Evolutionary conservation across 805 yeast genomes (phyloP), one percentile per base, ranked within the genome.

Genomic region (Pichia nanzhaoensis): DNA sequence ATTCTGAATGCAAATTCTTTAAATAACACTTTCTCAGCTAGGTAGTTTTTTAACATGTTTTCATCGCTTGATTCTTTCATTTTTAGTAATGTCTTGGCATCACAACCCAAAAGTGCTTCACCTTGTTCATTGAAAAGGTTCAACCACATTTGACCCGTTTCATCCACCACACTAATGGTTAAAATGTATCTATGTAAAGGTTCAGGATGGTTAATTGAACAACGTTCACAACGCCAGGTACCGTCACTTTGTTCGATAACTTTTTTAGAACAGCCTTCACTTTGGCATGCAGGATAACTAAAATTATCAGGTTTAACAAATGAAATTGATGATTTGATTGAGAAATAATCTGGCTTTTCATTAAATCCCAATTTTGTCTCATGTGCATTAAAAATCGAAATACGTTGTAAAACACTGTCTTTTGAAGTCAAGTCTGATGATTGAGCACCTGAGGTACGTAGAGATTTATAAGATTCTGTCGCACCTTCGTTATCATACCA

Each of bases 221-320:
- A 90, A 62, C 83, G 84, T 61, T 90, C 98, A 70, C 99, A 93
- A 63, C 95, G 78, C 95, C 95, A 90, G 16, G 81, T 70, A 13
- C 84, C 87, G 57, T 78, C 82, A 28, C 77, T 71, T 45, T 75
- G 81, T 57, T 86, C 86, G 37, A 84, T 68, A 27, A 89, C 87
- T 66, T 93, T 93, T 59, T 89, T 81, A 61, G 82, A 82, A 70
- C 99, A 93, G 34, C 75, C 79, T 38, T 78, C 82, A 39, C 75
- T 70, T 31, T 74, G 69, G 66, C 99, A 93, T 8, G 98, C 93
- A 14, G 98, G 95, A 63, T 93, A 93, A 39, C 86, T 78, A 61
- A 90, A 80, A 54, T 75, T 83, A 50, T 87, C 95, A 17, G 82
- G 75, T 62, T 80, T 81, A 43, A 89, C 67, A 56, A 71, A 84